Percentiles rank a stretch among this genome's conserved stretches.
These are phyloP conservation scores for Saxophila tyrrhenica DNA, from an alignment of 495 filamentous ascomycete species.

Conservation along the genomic window DNA sequence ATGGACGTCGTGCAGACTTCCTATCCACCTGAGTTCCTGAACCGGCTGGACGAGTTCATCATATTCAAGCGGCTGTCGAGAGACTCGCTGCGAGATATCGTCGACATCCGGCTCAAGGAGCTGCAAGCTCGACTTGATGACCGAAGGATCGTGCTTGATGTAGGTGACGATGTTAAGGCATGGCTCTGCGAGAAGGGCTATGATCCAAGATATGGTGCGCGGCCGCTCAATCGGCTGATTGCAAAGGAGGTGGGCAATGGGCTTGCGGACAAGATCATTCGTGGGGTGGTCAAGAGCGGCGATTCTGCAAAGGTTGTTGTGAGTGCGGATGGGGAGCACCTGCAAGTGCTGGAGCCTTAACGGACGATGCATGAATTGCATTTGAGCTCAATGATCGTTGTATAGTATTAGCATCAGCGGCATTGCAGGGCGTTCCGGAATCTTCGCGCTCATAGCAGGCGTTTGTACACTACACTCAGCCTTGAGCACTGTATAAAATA, in stretches of 20 bases:
- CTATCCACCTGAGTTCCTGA: constrained; percentile 91
- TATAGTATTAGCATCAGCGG: not conserved
- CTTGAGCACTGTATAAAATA: not conserved
- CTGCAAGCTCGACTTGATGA: constrained; percentile 75
- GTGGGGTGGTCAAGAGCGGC: constrained; percentile 66
- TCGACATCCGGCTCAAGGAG: constrained; percentile 82
- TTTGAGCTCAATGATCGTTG: not conserved
- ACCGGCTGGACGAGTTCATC: constrained; percentile 94
- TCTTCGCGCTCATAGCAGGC: too few species aligned
- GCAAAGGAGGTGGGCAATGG: constrained; percentile 77
- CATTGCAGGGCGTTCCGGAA: not conserved
- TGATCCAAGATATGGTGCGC: constrained; percentile 80
- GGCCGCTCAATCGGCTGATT: constrained; percentile 88
- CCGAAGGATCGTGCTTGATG: constrained; percentile 65
- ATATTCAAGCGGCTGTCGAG: constrained; percentile 76
- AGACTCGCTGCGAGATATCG: constrained; percentile 76
- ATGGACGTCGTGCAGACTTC: constrained; percentile 72
- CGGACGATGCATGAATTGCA: not conserved
- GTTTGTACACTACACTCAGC: not conserved
- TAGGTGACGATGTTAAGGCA: constrained; percentile 57
- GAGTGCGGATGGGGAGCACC: constrained; percentile 40
- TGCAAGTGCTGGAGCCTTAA: constrained; percentile 23
- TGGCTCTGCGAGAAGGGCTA: constrained; percentile 87
- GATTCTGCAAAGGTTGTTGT: constrained; percentile 59
- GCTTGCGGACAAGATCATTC: constrained; percentile 82